Evolutionary conservation across 1,284 basidiomycete species (phyloP).

Genomic region (Schizopora paradoxa): DNA sequence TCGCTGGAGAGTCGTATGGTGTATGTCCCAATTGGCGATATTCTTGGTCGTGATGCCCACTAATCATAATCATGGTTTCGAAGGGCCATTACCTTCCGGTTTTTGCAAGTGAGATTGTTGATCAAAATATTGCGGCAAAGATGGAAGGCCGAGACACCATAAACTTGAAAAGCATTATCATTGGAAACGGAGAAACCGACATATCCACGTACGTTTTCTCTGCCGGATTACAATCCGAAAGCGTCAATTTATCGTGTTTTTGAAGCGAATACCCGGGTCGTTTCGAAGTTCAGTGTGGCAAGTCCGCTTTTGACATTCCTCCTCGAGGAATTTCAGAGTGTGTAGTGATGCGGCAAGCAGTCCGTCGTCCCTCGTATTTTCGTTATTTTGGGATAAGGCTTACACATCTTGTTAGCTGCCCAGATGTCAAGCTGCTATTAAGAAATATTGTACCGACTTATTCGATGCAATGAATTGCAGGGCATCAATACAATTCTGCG

Average conservation of each 20-base stretch:
- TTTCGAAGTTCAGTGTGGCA: constrained; percentile 58
- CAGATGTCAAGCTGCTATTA: constrained; percentile 45
- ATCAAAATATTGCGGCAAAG: constrained; percentile 58
- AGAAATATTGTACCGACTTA: constrained; percentile 42
- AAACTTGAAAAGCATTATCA: constrained; percentile 61
- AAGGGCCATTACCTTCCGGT: constrained; percentile 76
- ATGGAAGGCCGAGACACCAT: constrained; percentile 51
- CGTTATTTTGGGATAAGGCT: background rate
- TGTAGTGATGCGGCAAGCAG: constrained; percentile 54
- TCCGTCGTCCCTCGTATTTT: constrained; percentile 26
- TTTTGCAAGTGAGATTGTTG: constrained; percentile 74
- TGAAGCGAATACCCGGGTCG: constrained; percentile 52
- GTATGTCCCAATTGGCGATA: too few relatives aligned
- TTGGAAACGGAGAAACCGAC: constrained; percentile 60
- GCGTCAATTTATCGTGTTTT: background rate
- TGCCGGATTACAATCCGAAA: background rate
- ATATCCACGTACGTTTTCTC: constrained; percentile 42
- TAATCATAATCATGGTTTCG: background rate
- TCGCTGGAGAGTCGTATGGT: constrained; percentile 67
- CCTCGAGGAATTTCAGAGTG: constrained; percentile 52
- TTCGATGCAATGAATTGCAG: constrained; percentile 58
- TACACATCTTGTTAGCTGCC: constrained; percentile 37
- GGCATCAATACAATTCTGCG: constrained; percentile 58
- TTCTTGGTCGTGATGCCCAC: background rate
- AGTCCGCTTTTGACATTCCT: constrained; percentile 46